Evolutionary conservation across 768 basidiomycete species (phyloP), one percentile per base, ranked within the genome.

Genomic region (Cystofilobasidium ferigula): DNA sequence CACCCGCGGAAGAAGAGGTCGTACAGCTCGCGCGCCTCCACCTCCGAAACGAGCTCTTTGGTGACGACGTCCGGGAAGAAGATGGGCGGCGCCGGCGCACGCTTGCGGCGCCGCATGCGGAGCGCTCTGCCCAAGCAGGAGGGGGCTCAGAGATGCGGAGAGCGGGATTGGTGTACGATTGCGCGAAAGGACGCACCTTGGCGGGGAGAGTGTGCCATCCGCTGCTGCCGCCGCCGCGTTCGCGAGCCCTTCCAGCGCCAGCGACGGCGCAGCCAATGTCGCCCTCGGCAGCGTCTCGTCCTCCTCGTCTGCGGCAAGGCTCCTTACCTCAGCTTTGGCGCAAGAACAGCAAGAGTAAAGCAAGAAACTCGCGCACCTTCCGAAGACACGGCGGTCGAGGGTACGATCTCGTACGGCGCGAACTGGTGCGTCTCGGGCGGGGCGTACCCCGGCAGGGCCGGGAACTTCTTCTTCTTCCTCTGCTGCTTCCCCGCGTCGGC

Each of bases 1-100:
- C 91, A 95, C 57, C 92, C 92, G 65, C 88, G 86, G 79, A 94
- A 94, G 81, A 94, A 97, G 73, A 93, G 90, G 78, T 90, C 86
- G 79, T 87, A 92, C 62, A 95, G 81, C 75, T 91, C 89, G 72
- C 89, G 82, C 63, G 89, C 92, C 78, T 94, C 92, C 35, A 78
- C 74, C 72, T 93, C 92, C 38, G 82, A 78, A 60, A 97, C 90
- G 57, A 95, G 81, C 42, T 89, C 89, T 85, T 93, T 76, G 16
- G 74, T 77, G 2, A 76, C 70, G n/a, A 75, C 73, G 68, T 76
- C 74, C 5, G 75, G 74, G 51, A 77, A 77, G 7, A 75, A 72
- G 57, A 74, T 76, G 28, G 71, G 62, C n/a, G 76, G 76, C 32
- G 73, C 73, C 8, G 73, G 73, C 12, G 74, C 73, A 60, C 71